A percentile compares a stretch with the other conserved stretches of the same genome.
phyloP scores from a whole-genome alignment of 345 rosid genomes.

The Arabis hirsuta region DNA sequence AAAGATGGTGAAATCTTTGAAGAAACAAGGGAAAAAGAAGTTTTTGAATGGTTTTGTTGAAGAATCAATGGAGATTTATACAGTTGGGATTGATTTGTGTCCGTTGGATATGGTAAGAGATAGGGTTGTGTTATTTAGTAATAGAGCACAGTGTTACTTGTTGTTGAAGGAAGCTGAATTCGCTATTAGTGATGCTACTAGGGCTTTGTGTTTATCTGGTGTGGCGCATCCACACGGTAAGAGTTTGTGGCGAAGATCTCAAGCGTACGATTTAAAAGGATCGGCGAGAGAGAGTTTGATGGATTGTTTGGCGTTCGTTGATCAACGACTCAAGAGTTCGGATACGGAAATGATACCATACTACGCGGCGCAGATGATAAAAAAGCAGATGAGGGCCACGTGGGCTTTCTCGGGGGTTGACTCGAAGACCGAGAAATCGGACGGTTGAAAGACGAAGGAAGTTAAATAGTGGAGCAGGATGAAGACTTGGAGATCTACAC shows the following conservation, averaged over 20 bases:
- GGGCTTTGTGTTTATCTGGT: slow-evolving; percentile 67
- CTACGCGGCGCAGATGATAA: slow-evolving; percentile 67
- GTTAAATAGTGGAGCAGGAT: too few relatives aligned
- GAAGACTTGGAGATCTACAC: neutral
- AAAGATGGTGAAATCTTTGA: slow-evolving; percentile 50
- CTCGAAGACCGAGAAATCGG: neutral
- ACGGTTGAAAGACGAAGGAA: neutral
- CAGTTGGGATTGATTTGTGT: slow-evolving; percentile 63
- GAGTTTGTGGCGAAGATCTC: slow-evolving; percentile 95
- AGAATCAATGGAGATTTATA: slow-evolving; percentile 53
- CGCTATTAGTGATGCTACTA: slow-evolving; percentile 78
- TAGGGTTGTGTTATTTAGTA: slow-evolving; percentile 72
- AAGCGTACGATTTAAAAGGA: slow-evolving; percentile 79
- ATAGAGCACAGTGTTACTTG: slow-evolving; percentile 80
- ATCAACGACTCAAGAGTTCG: slow-evolving; percentile 42
- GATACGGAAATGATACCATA: slow-evolving; percentile 52
- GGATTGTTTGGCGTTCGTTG: slow-evolving; percentile 73
- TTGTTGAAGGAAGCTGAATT: slow-evolving; percentile 55
- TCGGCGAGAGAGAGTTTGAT: slow-evolving; percentile 71
- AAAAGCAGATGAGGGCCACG: slow-evolving; percentile 70
- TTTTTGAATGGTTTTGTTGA: slow-evolving; percentile 58
- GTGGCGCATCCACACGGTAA: slow-evolving; percentile 52
- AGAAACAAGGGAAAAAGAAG: slow-evolving; percentile 63
- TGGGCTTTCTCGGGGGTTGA: slow-evolving; percentile 49
- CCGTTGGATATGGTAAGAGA: slow-evolving; percentile 58